Base-by-base conservation (phyloP, 2,329 filamentous ascomycete genomes). In the Fusarium transvaalense region DNA sequence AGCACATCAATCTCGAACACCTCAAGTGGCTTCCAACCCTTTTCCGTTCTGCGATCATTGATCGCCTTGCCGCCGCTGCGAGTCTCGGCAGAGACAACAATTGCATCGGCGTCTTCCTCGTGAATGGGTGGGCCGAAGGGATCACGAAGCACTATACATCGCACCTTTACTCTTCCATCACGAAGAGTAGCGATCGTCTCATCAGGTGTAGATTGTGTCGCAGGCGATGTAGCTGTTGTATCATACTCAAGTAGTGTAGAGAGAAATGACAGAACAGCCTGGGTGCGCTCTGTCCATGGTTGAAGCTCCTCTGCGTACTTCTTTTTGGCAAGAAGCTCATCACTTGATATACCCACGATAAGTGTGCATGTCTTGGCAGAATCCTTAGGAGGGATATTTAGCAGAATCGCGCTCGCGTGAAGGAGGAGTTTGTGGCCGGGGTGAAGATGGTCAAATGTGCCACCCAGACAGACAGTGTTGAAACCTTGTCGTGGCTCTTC, bases 371-470 rank as follows among this genome's bases (percentile, higher is more conserved):
- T 80, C 31, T 75, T 68, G 2, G 76, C 74, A 0, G 81, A 75
- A 32, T 75, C 72, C 32, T 79, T 74, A 41, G 79, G 71, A 0
- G 83, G 82, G 1, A 87, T 83, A 61, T 88, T 86, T 58, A 92
- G 84, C 17, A 93, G 85, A 57, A 97, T 87, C 0, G 90, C 88
- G 1, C 92, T 92, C 64, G 94, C 94, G n/a, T 94, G 94, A 21
- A 99, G 87, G 21, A 99, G 86, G n/a, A 98, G 85, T 80, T 98
- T 99, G 82, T 99, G 96, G 8, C 96, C 96, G 6, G 92, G 90
- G 77, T 99, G 96, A 23, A 99, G 86, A 79, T 98, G 94, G 78
- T 99, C 96, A 80, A 98, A 99, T 0, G 96, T 99, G 12, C 96
- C 96, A 31, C 95, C 96, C 14, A 98, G 88, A 53, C 91, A 92